phyloP scores from a whole-genome alignment of 768 basidiomycete species.

The Amanita rubescens region DNA sequence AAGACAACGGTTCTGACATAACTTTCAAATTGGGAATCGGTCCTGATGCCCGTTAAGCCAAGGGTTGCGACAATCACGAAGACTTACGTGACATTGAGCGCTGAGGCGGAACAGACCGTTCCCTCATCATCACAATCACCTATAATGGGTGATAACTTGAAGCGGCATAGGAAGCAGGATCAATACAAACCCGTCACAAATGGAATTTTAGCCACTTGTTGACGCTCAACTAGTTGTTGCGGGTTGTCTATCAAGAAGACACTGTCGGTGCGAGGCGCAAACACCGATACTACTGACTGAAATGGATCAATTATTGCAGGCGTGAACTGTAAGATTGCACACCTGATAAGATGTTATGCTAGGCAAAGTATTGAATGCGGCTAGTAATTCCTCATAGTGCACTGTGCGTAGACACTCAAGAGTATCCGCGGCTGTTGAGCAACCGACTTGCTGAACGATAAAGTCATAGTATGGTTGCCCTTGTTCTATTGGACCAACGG shows the following conservation, averaged over 20 bases:
- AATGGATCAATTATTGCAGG: conserved; percentile 10
- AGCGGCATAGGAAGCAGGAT: not conserved
- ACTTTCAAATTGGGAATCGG: conserved; percentile 15
- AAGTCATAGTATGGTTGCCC: conserved; percentile 40
- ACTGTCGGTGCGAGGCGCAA: conserved; percentile 44
- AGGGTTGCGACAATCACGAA: too few species aligned
- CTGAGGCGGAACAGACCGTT: conserved; percentile 43
- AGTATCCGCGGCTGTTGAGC: conserved; percentile 10
- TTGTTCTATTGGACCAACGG: conserved; percentile 33
- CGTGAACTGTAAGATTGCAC: conserved; percentile 10
- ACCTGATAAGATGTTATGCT: conserved; percentile 29
- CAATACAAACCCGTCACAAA: conserved; percentile 33
- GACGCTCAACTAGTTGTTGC: conserved; percentile 32
- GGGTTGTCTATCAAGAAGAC: conserved; percentile 39
- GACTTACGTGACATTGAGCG: conserved; percentile 40
- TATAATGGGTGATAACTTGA: conserved; percentile 7
- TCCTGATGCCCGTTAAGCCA: too few species aligned
- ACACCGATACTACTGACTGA: conserved; percentile 36
- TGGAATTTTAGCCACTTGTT: conserved; percentile 40
- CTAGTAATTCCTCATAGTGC: conserved; percentile 22
- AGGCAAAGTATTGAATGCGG: conserved; percentile 23
- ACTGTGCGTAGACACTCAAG: conserved; percentile 34
- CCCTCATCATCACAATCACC: conserved; percentile 62
- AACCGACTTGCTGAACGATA: conserved; percentile 28
- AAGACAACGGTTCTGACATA: conserved; percentile 23